phyloP scores from a whole-genome alignment of 768 basidiomycete species.

The Lactarius vividus region DNA sequence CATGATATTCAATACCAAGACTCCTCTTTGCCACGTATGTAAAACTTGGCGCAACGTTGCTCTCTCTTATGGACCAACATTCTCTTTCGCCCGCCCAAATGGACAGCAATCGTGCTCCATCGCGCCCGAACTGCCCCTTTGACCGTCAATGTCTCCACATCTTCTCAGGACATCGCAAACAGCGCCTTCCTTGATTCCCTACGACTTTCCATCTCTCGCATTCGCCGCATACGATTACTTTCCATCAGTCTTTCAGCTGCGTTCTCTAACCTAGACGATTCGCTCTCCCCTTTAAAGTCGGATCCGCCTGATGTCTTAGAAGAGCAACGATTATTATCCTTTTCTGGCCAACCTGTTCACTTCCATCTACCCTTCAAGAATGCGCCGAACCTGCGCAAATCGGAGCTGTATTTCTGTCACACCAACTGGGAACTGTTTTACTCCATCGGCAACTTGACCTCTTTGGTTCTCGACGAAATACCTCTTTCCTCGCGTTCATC shows the following conservation, averaged over 20 bases:
- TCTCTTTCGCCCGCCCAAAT: constrained; percentile 13
- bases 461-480: constrained; percentile 8
- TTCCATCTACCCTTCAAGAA: constrained; percentile 2
- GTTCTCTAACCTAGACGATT: neutral
- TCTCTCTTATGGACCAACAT: constrained; percentile 26
- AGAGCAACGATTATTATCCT: neutral
- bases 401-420: constrained; percentile 3
- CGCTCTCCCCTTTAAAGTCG: neutral
- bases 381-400: constrained; percentile 14
- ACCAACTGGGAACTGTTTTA: constrained; percentile 13
- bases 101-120: constrained; percentile 23
- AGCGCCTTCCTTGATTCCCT: constrained; percentile 5
- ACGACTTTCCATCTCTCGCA: constrained; percentile 19
- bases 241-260: neutral
- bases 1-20: neutral
- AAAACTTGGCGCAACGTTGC: constrained; percentile 22
- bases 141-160: neutral
- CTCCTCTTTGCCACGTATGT: constrained; percentile 11
- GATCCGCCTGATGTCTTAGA: constrained; percentile 17
- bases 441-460: constrained; percentile 13
- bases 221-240: constrained; percentile 17
- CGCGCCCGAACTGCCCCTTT: constrained; percentile 18
- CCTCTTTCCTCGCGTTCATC: constrained; percentile 1
- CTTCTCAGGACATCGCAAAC: neutral
- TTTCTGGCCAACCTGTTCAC: neutral